Conservation (phyloP, 768 basidiomycete genomes). For the Pilatotrama ljubarskyi region DNA sequence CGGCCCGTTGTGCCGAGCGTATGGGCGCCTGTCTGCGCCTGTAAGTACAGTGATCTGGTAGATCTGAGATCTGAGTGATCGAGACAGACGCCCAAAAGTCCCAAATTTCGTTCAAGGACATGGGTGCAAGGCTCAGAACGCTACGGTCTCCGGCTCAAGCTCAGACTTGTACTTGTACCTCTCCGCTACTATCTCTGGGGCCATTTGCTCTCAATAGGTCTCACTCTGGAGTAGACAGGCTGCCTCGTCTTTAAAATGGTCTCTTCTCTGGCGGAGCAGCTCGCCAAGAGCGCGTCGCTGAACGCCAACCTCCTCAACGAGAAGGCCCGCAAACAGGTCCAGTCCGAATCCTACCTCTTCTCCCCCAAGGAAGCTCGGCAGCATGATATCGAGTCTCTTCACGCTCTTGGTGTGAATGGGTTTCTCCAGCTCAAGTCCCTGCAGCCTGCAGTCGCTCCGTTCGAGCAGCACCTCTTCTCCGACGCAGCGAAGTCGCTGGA, state of each 20-base stretch:
- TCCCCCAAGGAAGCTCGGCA: constrained; percentile 76
- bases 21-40: not conserved
- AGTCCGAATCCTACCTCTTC: constrained; percentile 83
- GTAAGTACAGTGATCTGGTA: not conserved
- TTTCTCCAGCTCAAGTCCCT: constrained; percentile 70
- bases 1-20: not conserved
- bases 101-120: not conserved
- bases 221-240: not conserved
- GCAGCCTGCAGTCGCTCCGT: constrained; percentile 55
- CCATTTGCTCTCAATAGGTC: too few species aligned
- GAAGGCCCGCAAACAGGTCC: constrained; percentile 56
- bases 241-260: constrained; percentile 38
- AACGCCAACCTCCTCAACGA: constrained; percentile 74
- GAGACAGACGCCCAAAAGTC: constrained; percentile 1
- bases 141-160: not conserved
- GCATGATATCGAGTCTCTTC: constrained; percentile 86
- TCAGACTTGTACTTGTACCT: not conserved
- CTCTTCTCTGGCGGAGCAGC: constrained; percentile 79
- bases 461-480: constrained; percentile 76
- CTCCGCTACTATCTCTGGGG: not conserved
- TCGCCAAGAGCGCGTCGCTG: constrained; percentile 75
- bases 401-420: constrained; percentile 78
- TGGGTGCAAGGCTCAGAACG: not conserved
- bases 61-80: constrained; percentile 5
- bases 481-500: constrained; percentile 75